Base-by-base conservation (phyloP, 2,329 filamentous ascomycete genomes). In the Epichloe sylvatica region DNA sequence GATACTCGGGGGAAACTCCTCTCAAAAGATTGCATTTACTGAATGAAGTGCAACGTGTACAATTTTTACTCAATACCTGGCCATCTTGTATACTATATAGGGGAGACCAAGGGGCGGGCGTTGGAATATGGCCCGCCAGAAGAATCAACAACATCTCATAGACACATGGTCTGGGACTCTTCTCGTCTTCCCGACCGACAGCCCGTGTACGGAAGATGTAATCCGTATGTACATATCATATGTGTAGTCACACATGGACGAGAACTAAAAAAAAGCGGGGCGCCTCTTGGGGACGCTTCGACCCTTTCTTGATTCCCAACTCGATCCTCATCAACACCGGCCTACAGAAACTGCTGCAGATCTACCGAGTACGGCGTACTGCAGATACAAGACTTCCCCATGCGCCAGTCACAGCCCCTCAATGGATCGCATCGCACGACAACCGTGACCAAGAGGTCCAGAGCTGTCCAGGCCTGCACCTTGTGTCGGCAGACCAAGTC, bases 391-490 rank as follows among this genome's bases (percentile, higher is more conserved):
- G 3, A 7, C 3, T 8, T n/a, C 43, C 17, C 15, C 15, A 23
- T 45, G 43, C 43, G 35, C 33, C 43, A 45, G 35, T 45, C 43
- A 37, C 30, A 21, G 42, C 38, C 34, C 17, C 37, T 15, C 9
- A 0, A 58, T 56, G 55, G 45, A 56, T 15, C 47, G 50, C 17
- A 36, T 40, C 38, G 47, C 38, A 43, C 54, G 54, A 37, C 54
- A 30, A 30, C 55, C 4, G 39, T 60, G 41, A 53, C 52, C n/a
- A 59, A 52, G 46, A 51, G 58, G 19, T 52, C 53, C 12, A 50
- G 58, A 38, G 58, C 56, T 15, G 52, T 54, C 17, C 52, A 56
- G 25, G 57, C 57, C 15, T 59, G 57, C 49, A 56, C 55, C 46
- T 41, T 49, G 1, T 59, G 57, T 41, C 49, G 56, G 34, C 53